A percentile compares a stretch with the other conserved stretches of the same genome.
Evolutionary conservation across 202 grass and related monocot species (phyloP).

Genomic region (Tripidium arundinaceum): DNA sequence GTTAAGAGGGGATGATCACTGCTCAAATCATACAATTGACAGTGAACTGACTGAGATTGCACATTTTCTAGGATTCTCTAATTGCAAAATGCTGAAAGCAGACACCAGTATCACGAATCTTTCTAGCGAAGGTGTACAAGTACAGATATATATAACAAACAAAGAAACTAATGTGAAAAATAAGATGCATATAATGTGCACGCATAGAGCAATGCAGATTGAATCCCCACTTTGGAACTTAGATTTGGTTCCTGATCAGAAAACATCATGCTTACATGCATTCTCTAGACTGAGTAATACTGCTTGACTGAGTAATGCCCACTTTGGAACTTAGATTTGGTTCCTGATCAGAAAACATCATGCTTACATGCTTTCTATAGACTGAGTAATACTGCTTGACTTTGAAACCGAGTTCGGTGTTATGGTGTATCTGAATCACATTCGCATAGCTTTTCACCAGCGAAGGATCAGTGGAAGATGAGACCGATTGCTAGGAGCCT

Average conservation of each 20-base stretch:
- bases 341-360: too few species aligned
- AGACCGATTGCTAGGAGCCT: background rate
- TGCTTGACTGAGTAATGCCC: too few species aligned
- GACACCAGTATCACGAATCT: background rate
- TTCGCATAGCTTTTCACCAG: background rate
- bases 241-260: too few species aligned
- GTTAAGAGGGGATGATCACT: background rate
- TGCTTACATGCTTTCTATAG: too few species aligned
- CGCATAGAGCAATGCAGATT: background rate
- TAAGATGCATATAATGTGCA: background rate
- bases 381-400: background rate
- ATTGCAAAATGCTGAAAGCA: background rate
- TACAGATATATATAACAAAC: background rate
- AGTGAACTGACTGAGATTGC: background rate
- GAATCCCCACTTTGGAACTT: background rate
- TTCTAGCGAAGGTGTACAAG: background rate
- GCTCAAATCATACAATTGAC: too few species aligned
- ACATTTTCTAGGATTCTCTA: background rate
- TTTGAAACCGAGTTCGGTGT: background rate
- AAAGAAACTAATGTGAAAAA: background rate
- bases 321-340: too few species aligned
- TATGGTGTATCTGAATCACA: background rate
- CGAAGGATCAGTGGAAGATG: background rate
- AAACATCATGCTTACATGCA: too few species aligned
- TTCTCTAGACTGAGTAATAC: too few species aligned